Conservation (phyloP, 2,329 filamentous ascomycete genomes). For the Stagonosporopsis vannaccii region DNA sequence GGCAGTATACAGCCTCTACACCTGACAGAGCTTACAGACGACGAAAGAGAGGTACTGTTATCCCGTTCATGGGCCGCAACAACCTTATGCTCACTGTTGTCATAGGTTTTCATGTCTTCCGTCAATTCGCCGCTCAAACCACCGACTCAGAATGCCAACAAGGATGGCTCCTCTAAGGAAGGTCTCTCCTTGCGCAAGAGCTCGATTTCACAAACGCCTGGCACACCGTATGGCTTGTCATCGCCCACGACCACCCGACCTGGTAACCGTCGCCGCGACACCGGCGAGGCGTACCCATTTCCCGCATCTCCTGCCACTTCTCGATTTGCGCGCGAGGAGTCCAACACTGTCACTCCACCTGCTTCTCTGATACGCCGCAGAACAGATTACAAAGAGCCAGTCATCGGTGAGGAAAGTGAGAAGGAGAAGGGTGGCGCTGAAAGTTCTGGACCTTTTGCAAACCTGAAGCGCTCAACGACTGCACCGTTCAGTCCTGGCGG, state of each 20-base stretch:
- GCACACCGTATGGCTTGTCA: conserved; percentile 70
- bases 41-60: conserved; percentile 67
- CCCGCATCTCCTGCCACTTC: conserved; percentile 67
- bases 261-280: conserved; percentile 81
- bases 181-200: conserved; percentile 76
- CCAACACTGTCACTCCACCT: conserved; percentile 66
- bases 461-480: conserved; percentile 64
- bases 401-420: conserved; percentile 59
- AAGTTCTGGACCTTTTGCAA: conserved; percentile 57
- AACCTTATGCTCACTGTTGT: conserved; percentile 13
- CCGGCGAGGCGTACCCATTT: conserved; percentile 72
- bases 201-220: conserved; percentile 76
- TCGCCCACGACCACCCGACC: conserved; percentile 79
- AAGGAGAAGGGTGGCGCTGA: conserved; percentile 56
- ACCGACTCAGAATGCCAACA: conserved; percentile 71
- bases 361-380: conserved; percentile 66
- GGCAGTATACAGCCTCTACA: conserved; percentile 75
- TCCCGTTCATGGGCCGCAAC: background rate
- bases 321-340: conserved; percentile 70
- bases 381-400: conserved; percentile 66
- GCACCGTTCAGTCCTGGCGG: conserved; percentile 61
- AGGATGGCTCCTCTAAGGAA: conserved; percentile 64
- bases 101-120: conserved; percentile 78
- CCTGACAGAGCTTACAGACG: conserved; percentile 73
- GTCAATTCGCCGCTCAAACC: conserved; percentile 95